Base-by-base conservation (phyloP, 495 filamentous ascomycete species). In the Aspergillus campestris region DNA sequence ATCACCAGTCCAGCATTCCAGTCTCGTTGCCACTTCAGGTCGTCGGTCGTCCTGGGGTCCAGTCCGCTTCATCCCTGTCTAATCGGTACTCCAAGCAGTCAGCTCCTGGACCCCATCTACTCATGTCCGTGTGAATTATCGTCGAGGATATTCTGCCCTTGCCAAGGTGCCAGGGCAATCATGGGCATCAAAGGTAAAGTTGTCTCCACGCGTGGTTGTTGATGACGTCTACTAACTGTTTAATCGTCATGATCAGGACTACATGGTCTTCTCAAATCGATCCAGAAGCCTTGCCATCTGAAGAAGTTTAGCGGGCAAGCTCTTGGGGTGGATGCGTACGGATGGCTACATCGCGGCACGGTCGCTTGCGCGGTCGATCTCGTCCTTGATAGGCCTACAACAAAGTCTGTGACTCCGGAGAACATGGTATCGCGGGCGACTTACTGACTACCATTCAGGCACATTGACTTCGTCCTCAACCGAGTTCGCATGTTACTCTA, bases 271-370 rank as follows among this genome's bases (percentile, higher is more conserved):
- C 83, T 99, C 36, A 95, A 95, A 61, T 96, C 91, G 35, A 96
- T 99, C 38, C 92, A 97, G 38, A 87, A 87, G 55, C 86, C 83
- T 53, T 83, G 79, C 44, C 82, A 89, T 46, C 69, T 99, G 42
- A 94, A 85, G 60, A 86, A 89, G 55, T 97, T 86, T 61, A 74
- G 77, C 9, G 91, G 90, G 29, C 84, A 91, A 62, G 94, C 87
- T 3, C 77, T 99, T 34, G 94, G 86, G 3, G 80, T 99, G 11
- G 94, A 99, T 64, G 90, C 85, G 46, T 99, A 99, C 72, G 92
- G 89, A 59, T 99, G 94, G 94, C 81, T 99, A 31, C 94, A 99
- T 61, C 85, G 94, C 50, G 94, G 91, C 29, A 87, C 89, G 18
- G 80, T 94, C 40, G 74, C 89, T 18, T 99, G 92, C 61, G 86